Conservation (phyloP, 306 rosid species). For the Casuarina equisetifolia region DNA sequence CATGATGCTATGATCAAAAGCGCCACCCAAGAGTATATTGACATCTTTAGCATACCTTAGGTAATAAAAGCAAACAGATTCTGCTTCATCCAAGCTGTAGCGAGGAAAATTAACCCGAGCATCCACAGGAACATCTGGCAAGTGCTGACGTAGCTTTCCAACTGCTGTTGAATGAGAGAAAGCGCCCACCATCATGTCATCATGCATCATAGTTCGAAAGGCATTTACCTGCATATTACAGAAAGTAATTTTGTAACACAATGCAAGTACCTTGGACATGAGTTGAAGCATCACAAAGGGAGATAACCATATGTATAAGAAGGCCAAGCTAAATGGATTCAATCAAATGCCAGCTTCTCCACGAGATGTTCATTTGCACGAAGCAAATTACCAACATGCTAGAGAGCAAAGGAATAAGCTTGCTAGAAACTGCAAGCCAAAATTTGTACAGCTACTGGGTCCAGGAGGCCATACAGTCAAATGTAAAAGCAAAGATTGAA, state of each 20-base stretch:
- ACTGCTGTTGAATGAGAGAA: conserved; percentile 97
- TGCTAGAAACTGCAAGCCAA: not conserved
- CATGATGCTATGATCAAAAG: conserved; percentile 5
- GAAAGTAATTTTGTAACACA: conserved; percentile 9
- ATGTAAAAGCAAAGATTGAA: not conserved
- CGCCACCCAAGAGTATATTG: conserved; percentile 10
- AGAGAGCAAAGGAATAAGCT: not conserved
- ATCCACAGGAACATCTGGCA: conserved; percentile 86
- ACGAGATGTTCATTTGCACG: not conserved
- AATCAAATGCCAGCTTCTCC: not conserved
- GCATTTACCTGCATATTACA: conserved; percentile 78
- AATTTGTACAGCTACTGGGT: not conserved
- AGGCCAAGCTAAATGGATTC: not conserved
- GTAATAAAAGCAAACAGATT: conserved; percentile 80
- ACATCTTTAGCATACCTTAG: conserved; percentile 53
- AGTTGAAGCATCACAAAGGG: conserved; percentile 5
- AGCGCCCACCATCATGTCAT: conserved; percentile 97
- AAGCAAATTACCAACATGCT: not conserved
- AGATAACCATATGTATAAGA: not conserved
- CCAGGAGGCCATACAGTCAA: not conserved
- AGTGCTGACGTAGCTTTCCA: conserved; percentile 85
- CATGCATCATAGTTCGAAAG: conserved; percentile 83
- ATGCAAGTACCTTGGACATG: conserved; percentile 14
- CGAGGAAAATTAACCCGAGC: conserved; percentile 78
- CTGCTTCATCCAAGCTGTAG: conserved; percentile 87